Conservation (phyloP, 192 early-diverging fungal species). For the Coemansia sp. region DNA sequence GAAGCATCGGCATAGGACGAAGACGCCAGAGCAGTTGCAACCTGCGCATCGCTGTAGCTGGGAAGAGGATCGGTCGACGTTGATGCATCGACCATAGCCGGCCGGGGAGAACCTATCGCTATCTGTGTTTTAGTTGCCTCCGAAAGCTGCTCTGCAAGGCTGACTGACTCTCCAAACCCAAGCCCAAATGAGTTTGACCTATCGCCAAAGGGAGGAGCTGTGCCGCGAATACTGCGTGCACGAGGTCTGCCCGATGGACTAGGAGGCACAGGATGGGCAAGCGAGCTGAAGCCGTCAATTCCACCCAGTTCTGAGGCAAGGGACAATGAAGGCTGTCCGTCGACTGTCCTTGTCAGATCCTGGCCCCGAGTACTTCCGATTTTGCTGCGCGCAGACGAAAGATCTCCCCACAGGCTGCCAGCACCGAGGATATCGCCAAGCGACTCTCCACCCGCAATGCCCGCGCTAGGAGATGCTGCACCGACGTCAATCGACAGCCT, state of each 20-base stretch:
- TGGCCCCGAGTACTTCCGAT: conserved; percentile 15
- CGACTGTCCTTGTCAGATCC: neutral
- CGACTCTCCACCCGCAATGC: conserved; percentile 21
- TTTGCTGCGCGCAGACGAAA: conserved; percentile 28
- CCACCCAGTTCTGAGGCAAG: conserved; percentile 34
- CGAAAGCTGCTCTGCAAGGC: conserved; percentile 43
- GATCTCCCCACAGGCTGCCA: conserved; percentile 38
- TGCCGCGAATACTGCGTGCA: conserved; percentile 29
- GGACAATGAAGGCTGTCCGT: conserved; percentile 6
- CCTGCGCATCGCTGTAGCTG: conserved; percentile 5
- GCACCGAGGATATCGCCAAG: conserved; percentile 46
- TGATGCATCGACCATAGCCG: conserved; percentile 30
- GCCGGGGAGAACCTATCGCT: neutral
- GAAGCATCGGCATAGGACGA: conserved; percentile 3
- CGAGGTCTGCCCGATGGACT: conserved; percentile 13
- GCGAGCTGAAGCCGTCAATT: conserved; percentile 13
- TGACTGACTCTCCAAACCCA: conserved; percentile 37
- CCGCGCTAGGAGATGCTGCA: neutral
- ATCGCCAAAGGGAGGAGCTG: conserved; percentile 36
- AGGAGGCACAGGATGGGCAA: conserved; percentile 11
- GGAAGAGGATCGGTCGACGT: conserved; percentile 27
- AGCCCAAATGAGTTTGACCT: conserved; percentile 32
- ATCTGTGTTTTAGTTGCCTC: conserved; percentile 13
- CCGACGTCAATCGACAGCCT: conserved; percentile 27
- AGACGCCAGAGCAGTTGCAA: neutral